Conservation (phyloP, 2,329 filamentous ascomycete genomes). For the Colletotrichum chrysophilum region DNA sequence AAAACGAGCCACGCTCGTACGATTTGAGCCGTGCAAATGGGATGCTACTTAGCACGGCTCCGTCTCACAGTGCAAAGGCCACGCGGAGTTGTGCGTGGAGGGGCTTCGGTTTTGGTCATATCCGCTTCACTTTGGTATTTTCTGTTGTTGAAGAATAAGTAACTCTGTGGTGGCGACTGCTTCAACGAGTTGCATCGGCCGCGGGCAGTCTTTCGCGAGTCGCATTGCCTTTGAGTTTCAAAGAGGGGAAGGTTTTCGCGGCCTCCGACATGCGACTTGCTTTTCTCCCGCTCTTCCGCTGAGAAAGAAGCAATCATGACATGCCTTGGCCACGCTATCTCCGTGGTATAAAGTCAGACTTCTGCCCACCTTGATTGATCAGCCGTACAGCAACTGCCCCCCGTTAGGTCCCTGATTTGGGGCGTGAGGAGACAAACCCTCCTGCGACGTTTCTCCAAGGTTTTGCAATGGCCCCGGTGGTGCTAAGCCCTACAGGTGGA, state of each 20-base stretch:
- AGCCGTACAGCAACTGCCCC: neutral
- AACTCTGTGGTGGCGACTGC: neutral
- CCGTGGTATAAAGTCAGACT: neutral
- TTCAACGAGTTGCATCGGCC: neutral
- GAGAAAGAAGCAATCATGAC: neutral
- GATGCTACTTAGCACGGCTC: neutral
- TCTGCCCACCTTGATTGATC: neutral
- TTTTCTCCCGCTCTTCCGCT: neutral
- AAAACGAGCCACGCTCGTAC: neutral
- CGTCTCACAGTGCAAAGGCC: neutral
- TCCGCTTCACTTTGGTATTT: neutral
- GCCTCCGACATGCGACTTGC: neutral
- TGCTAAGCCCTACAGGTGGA: neutral
- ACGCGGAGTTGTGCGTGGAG: neutral
- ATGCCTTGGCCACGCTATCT: neutral
- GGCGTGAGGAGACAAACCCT: neutral
- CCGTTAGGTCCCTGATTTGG: neutral
- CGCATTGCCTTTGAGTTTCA: neutral
- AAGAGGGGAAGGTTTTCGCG: neutral
- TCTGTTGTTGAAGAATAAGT: neutral
- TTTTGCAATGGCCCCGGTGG: neutral
- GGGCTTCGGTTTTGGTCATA: neutral
- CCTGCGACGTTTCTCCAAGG: neutral
- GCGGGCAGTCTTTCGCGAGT: neutral
- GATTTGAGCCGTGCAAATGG: neutral